Percentiles rank a stretch among this genome's conserved stretches.
Conservation (phyloP, 352 stramenopile species). For the Globisporangium abappressorium region DNA sequence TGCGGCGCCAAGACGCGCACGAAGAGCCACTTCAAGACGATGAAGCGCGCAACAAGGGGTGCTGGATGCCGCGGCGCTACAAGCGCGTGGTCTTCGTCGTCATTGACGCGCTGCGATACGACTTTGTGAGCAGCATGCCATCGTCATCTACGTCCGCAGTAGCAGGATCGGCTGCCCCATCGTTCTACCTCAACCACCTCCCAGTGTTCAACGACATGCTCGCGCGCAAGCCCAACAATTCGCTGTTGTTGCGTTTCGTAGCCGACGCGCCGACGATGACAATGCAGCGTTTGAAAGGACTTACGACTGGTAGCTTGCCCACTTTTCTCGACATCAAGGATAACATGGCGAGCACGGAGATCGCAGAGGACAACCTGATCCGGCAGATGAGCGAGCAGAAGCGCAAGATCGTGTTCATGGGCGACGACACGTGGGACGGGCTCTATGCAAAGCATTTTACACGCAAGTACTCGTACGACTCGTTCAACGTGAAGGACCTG, state of each 20-base stretch:
- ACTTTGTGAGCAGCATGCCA: constrained; percentile 79
- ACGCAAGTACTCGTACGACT: constrained; percentile 93
- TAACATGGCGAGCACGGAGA: constrained; percentile 89
- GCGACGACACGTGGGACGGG: constrained; percentile 98
- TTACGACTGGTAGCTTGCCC: constrained; percentile 96
- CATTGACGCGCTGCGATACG: constrained; percentile 96
- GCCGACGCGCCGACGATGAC: constrained; percentile 98
- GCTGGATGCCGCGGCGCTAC: constrained; percentile 79
- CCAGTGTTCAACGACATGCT: constrained; percentile 75
- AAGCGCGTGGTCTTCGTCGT: constrained; percentile 91
- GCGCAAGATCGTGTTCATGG: constrained; percentile 93
- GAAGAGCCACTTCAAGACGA: constrained; percentile 8
- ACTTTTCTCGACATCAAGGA: constrained; percentile 98
- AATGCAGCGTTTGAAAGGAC: constrained; percentile 96
- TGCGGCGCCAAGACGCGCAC: background rate
- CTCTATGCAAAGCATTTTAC: constrained; percentile 93
- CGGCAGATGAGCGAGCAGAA: constrained; percentile 67
- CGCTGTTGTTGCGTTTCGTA: constrained; percentile 92
- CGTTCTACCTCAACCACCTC: constrained; percentile 85
- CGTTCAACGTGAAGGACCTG: constrained; percentile 98
- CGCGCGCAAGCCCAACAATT: constrained; percentile 40
- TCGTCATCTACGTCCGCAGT: background rate
- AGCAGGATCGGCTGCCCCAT: constrained; percentile 11
- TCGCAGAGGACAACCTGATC: constrained; percentile 97
- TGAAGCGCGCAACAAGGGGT: constrained; percentile 22